Base-by-base conservation (phyloP, 768 basidiomycete species). In the Coprinellus aureogranulatus region DNA sequence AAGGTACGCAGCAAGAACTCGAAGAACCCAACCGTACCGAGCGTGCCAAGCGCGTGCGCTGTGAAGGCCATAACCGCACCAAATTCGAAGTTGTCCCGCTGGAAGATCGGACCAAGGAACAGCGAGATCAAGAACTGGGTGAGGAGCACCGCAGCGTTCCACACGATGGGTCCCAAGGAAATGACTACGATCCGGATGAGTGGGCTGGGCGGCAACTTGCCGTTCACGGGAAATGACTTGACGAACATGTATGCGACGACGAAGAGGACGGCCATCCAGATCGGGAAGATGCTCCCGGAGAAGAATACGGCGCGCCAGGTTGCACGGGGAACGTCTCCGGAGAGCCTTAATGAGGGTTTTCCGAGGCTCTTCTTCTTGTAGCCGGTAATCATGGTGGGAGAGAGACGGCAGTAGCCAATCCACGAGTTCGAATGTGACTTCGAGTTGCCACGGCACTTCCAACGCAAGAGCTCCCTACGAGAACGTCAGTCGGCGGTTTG, bases 381-480 rank as follows among this genome's bases (percentile, higher is more conserved):
- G n/a, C 97, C 97, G 18, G 97, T 99, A 68, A 99, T 96, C 85
- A 92, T 90, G 18, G 97, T 99, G 52, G 96, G 82, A n/a, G 94
- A 94, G 46, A 99, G 79, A 53, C 96, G 91, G 71, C 97, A 99
- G 73, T 98, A 99, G 0, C 97, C 96, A 63, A 98, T 96, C 97
- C 97, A 99, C 4, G 96, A 97, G 72, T 98, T 99, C 65, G 84
- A 90, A 72, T 99, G 97, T 22, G 94, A 93, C 30, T 94, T 83
- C 39, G 97, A 98, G 77, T 99, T 99, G 54, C 97, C 97, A 52
- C 97, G 86, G 31, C 88, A 95, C 95, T 98, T 98, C 97, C 97
- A 99, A 61, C 97, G 85, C 62, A 99, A 76, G 77, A 94, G 98
- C 76, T 98, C 96, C 65, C 96, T 92, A 68, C 66, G 73, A 53